Conservation (phyloP, 176 grass and related monocot species). For the Triticum dicoccoides region DNA sequence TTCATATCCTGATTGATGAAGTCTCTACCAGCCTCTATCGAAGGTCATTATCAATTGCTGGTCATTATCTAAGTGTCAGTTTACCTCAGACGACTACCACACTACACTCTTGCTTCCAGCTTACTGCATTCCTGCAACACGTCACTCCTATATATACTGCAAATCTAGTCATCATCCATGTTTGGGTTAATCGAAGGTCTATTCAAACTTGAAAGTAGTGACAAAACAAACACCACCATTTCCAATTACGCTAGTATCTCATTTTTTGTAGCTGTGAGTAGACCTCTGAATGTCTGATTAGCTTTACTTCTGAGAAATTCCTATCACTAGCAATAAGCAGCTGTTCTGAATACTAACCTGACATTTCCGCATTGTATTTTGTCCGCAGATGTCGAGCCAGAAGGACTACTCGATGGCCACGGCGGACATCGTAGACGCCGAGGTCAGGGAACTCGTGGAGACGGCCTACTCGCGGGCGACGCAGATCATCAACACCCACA, state of each 20-base stretch:
- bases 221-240: not conserved
- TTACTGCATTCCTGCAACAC: not conserved
- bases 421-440: slow-evolving; percentile 76
- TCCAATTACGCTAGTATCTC: not conserved
- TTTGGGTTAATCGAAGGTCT: not conserved
- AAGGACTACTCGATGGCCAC: slow-evolving; percentile 99
- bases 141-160: not conserved
- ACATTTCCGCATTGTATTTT: not conserved
- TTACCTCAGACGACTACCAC: not conserved
- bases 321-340: not conserved
- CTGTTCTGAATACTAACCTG: not conserved
- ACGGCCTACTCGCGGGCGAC: slow-evolving; percentile 70
- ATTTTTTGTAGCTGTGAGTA: slow-evolving; percentile 16
- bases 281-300: not conserved
- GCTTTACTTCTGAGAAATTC: not conserved
- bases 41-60: not conserved
- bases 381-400: slow-evolving; percentile 77
- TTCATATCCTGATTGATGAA: not conserved
- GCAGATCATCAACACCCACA: slow-evolving; percentile 67
- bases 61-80: not conserved
- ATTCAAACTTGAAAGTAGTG: not conserved
- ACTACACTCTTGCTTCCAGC: not conserved
- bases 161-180: slow-evolving; percentile 4
- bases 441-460: slow-evolving; percentile 94
- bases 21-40: not conserved